A percentile compares a stretch with the other conserved stretches of the same genome.
phyloP scores from a whole-genome alignment of 2,329 filamentous ascomycete genomes.

The Arthrobotrys iridis region DNA sequence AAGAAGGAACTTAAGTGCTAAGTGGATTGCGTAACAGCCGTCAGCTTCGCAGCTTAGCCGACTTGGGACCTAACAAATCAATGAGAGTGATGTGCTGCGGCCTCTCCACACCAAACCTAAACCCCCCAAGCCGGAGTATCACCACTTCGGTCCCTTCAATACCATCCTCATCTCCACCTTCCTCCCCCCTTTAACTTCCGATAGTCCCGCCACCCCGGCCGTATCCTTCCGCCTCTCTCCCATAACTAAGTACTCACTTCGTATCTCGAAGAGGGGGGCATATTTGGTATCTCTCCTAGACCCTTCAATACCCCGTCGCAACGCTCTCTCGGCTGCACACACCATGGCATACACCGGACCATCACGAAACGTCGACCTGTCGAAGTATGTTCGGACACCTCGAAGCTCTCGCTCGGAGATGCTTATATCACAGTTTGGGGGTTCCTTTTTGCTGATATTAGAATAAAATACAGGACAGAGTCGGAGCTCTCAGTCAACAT shows the following conservation, averaged over 20 bases:
- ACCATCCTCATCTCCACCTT: conserved; percentile 1
- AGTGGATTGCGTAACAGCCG: conserved; percentile 28
- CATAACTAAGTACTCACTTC: neutral
- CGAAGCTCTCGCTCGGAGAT: neutral
- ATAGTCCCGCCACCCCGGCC: conserved; percentile 13
- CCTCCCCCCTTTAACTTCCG: conserved; percentile 20
- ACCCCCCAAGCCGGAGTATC: no score
- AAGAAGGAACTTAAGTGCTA: no score
- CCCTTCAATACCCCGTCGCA: conserved; percentile 20
- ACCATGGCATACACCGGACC: conserved; percentile 47
- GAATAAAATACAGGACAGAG: conserved; percentile 67
- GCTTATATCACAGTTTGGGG: neutral
- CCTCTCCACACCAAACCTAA: conserved; percentile 13
- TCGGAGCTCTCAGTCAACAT: conserved; percentile 76
- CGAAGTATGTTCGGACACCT: conserved; percentile 46
- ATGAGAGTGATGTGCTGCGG: conserved; percentile 27
- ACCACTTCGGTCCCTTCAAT: conserved; percentile 19
- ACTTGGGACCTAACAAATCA: conserved; percentile 22
- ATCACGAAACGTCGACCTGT: conserved; percentile 54
- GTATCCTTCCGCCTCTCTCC: conserved; percentile 7
- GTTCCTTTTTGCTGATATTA: conserved; percentile 7
- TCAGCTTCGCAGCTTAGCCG: conserved; percentile 18
- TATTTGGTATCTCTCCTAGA: neutral
- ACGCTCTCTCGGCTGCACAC: conserved; percentile 21
- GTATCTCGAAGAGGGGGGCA: neutral